Base-by-base conservation (phyloP, 2,329 filamentous ascomycete species). In the Venturia effusa region DNA sequence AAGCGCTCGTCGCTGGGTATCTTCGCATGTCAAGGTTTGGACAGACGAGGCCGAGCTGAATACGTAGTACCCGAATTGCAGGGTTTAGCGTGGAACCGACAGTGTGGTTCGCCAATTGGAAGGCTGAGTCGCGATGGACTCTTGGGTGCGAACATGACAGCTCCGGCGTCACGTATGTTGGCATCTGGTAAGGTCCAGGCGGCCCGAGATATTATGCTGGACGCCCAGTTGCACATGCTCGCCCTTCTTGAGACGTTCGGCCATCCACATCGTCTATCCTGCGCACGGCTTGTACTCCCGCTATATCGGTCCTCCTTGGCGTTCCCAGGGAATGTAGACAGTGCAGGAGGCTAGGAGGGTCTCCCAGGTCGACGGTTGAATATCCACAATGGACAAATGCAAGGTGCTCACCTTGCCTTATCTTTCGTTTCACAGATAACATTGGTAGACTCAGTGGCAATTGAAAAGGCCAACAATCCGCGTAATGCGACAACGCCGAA, bases 351-450 rank as follows among this genome's bases (percentile, higher is more conserved):
- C 55, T 15, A 60, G 59, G 59, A 27, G 19, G 22, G 22, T 17
- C 27, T 40, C 34, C 59, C 59, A 60, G 59, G 59, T 60, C 40
- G 32, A 41, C 59, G 59, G 59, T 60, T 22, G 15, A 41, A 15
- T 69, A 66, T 69, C 67, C 67, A 64, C 68, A 67, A 62, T 65
- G 59, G 64, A 61, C 59, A 48, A 54, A 43, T 64, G 65, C 66
- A 66, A 64, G 51, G 64, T 66, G 65, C 67, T 68, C 67, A 68
- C 66, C 67, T 65, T 67, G 68, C 72, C 72, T 75, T 75, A 75
- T 75, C 74, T 70, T 69, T 57, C 67, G 72, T 74, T 72, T 68
- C 72, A 74, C 70, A 66, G 63, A 63, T 63, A 65, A 67, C 69
- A 67, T 66, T 68, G 71, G 72, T 72, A 71, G 70, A 72, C 66